Conservation (phyloP, 2,329 filamentous ascomycete species). For the Cladosporium sp. region DNA sequence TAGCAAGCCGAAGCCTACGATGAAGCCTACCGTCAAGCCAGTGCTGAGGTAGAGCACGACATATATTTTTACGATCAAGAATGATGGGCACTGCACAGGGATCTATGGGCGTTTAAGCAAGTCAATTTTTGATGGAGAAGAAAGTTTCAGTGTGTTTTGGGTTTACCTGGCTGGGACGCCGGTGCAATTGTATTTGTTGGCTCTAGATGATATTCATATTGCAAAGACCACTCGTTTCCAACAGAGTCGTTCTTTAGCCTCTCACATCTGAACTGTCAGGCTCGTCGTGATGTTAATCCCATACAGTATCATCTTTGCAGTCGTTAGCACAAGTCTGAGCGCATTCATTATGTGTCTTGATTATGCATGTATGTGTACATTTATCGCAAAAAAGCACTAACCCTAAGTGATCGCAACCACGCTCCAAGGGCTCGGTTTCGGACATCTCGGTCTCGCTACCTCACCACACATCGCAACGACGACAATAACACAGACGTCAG, state of each 20-base stretch:
- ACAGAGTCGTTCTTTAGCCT: not conserved
- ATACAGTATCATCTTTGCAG: not conserved
- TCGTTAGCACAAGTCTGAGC: not conserved
- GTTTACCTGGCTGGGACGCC: not conserved
- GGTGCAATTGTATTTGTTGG: not conserved
- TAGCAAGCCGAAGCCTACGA: constrained; percentile 24
- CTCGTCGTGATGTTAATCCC: not conserved
- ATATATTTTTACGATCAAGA: not conserved
- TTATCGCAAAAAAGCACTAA: not conserved
- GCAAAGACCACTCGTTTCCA: not conserved
- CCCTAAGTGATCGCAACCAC: not conserved
- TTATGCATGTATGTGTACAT: not conserved
- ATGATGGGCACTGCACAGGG: not conserved
- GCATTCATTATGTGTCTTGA: not conserved
- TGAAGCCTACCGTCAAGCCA: constrained; percentile 17
- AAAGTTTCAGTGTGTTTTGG: not conserved
- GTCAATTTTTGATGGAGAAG: not conserved
- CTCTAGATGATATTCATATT: not conserved
- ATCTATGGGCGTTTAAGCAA: constrained; percentile 17
- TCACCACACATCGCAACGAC: not conserved
- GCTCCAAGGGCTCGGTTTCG: not conserved
- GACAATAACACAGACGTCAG: not conserved
- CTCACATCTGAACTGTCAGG: not conserved
- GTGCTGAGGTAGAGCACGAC: not conserved
- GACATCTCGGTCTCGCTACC: not conserved